Evolutionary conservation across 805 yeast genomes (phyloP).

Genomic region (Wickerhamomyces pijperi): DNA sequence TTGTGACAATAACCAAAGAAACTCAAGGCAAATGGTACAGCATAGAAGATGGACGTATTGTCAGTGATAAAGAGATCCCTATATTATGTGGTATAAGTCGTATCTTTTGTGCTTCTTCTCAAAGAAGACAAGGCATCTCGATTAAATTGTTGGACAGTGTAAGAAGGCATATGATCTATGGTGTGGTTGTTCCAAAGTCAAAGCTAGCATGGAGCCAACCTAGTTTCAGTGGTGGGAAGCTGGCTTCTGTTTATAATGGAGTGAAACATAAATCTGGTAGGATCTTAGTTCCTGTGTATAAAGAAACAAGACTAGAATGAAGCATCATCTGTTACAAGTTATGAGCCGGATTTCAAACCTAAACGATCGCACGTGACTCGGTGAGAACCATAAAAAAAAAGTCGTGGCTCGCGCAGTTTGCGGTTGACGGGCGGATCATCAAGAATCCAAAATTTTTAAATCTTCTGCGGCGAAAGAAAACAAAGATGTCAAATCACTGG

Average conservation of each 20-base stretch:
- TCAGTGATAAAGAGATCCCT: conserved; percentile 31
- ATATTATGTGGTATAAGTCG: conserved; percentile 37
- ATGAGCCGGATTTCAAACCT: too few relatives aligned
- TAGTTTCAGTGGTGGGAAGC: conserved; percentile 47
- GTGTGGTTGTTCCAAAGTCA: conserved; percentile 27
- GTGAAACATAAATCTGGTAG: conserved; percentile 43
- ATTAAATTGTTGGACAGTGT: conserved; percentile 32
- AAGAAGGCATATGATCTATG: conserved; percentile 34
- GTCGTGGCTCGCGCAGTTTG: too few relatives aligned
- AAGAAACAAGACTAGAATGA: not conserved
- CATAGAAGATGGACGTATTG: conserved; percentile 34
- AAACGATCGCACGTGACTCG: too few relatives aligned
- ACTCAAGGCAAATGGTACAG: conserved; percentile 50
- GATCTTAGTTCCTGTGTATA: conserved; percentile 36
- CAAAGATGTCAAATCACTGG: too few relatives aligned
- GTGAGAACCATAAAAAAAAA: too few relatives aligned
- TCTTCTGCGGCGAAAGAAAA: too few relatives aligned
- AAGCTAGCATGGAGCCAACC: conserved; percentile 69
- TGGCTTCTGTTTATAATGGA: conserved; percentile 47
- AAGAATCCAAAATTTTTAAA: too few relatives aligned
- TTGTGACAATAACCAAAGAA: conserved; percentile 41
- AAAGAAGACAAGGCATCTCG: conserved; percentile 43
- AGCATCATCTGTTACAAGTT: too few relatives aligned
- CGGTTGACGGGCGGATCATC: too few relatives aligned
- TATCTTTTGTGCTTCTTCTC: conserved; percentile 31